Percentiles rank a stretch among this genome's conserved stretches.
These are phyloP conservation scores for Solanum hybrid DNA, from an alignment of 305 asterid species.

Conservation along the genomic window DNA sequence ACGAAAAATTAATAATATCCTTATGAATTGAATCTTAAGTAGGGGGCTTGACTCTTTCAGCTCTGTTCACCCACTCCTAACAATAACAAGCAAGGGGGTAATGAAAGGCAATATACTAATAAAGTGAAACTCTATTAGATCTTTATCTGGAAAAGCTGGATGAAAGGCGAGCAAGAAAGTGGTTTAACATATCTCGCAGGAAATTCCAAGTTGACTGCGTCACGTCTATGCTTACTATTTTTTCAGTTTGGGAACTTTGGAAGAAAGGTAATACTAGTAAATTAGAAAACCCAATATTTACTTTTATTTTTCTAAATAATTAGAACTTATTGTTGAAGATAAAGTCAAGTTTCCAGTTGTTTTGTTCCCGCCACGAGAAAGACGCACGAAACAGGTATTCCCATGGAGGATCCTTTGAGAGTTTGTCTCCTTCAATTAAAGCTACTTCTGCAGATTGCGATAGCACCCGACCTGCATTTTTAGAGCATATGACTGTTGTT, in stretches of 20 bases:
- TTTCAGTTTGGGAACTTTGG: background rate
- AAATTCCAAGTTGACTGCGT: background rate
- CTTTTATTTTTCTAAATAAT: too few species aligned
- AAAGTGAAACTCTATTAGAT: background rate
- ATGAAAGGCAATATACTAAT: too few species aligned
- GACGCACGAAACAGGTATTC: background rate
- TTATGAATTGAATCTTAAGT: background rate
- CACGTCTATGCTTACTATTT: background rate
- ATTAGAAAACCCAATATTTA: too few species aligned
- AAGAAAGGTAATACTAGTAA: background rate
- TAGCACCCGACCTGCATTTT: background rate
- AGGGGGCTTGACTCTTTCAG: background rate
- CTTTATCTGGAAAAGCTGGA: background rate
- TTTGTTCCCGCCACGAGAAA: background rate
- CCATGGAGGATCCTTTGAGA: background rate
- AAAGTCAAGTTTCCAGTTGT: background rate
- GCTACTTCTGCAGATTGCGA: background rate
- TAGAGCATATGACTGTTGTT: background rate
- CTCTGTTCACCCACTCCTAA: background rate
- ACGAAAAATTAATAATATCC: background rate
- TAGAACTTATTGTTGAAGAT: background rate
- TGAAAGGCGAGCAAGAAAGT: background rate
- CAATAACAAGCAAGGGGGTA: background rate
- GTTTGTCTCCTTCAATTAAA: background rate
- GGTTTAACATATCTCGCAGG: background rate